A percentile compares a stretch with the other conserved stretches of the same genome.
Evolutionary conservation across 2,329 filamentous ascomycete species (phyloP).

Genomic region (Colletotrichum orbiculare): DNA sequence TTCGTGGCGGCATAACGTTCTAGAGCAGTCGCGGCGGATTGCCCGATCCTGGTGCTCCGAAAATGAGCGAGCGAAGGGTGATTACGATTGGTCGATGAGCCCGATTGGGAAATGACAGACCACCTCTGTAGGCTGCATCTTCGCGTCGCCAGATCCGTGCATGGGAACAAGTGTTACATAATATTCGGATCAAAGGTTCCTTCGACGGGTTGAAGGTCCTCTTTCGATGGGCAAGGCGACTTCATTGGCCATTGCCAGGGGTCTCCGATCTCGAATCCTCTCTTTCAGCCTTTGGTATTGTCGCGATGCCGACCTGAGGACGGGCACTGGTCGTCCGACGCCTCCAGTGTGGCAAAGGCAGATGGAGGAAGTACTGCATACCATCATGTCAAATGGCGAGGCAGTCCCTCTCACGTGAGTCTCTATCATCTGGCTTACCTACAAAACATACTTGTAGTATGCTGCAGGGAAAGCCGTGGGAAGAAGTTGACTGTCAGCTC

Average conservation of each 20-base stretch:
- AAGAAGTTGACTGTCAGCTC: too few species aligned
- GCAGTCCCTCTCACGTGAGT: too few species aligned
- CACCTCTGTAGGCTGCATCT: conserved; percentile 7
- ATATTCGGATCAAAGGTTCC: background rate
- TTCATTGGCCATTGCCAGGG: background rate
- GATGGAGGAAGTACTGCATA: too few species aligned
- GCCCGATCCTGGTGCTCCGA: background rate
- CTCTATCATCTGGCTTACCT: too few species aligned
- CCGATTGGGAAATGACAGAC: background rate
- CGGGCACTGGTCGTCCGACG: too few species aligned
- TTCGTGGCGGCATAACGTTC: background rate
- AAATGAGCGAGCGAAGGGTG: background rate
- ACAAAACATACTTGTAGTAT: background rate
- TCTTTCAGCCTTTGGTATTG: too few species aligned
- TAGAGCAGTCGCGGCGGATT: conserved; percentile 6
- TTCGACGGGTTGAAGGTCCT: background rate
- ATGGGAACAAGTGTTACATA: conserved; percentile 10
- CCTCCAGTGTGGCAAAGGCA: too few species aligned
- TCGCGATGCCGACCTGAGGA: too few species aligned
- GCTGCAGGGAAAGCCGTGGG: background rate
- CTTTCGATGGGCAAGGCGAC: background rate
- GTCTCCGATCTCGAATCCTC: too few species aligned
- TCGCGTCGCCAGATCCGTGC: background rate
- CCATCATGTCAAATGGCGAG: too few species aligned
- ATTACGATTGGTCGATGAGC: conserved; percentile 7